Evolutionary conservation across 2,329 filamentous ascomycete genomes (phyloP).

Genomic region (Aspergillus sp.): DNA sequence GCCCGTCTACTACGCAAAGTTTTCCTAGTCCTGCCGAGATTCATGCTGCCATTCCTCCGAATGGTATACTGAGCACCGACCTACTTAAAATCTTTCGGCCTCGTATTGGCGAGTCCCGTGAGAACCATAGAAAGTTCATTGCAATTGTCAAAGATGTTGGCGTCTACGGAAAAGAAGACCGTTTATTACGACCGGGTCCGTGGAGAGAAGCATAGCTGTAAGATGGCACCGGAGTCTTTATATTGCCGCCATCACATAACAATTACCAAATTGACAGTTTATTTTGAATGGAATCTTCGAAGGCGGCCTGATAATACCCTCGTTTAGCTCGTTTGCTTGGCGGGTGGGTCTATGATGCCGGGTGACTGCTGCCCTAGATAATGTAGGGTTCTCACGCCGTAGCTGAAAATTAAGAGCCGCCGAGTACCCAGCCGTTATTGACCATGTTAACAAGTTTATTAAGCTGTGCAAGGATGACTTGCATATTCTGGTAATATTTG

Average conservation of each 20-base stretch:
- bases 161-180: slow-evolving; percentile 44
- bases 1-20: slow-evolving; percentile 23
- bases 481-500: background rate
- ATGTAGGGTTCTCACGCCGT: too few relatives aligned
- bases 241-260: background rate
- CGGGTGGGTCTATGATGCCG: background rate
- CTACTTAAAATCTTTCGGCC: slow-evolving; percentile 45
- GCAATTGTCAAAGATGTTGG: slow-evolving; percentile 46
- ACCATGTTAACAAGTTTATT: background rate
- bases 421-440: too few relatives aligned
- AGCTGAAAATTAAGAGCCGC: too few relatives aligned
- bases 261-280: background rate
- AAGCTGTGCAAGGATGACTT: background rate
- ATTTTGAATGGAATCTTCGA: background rate
- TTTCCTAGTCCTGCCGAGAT: slow-evolving; percentile 50
- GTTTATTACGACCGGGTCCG: slow-evolving; percentile 40
- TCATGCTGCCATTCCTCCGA: slow-evolving; percentile 46
- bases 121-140: slow-evolving; percentile 44
- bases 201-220: slow-evolving; percentile 29
- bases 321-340: background rate
- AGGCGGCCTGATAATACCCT: background rate
- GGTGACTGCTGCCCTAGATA: too few relatives aligned
- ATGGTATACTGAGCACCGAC: slow-evolving; percentile 46
- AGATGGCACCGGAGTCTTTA: background rate
- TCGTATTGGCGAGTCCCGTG: slow-evolving; percentile 42